Percentiles rank a stretch among this genome's conserved stretches.
Conservation (phyloP, 1,139 yeast species). For the Tardiomyces digboiensis region DNA sequence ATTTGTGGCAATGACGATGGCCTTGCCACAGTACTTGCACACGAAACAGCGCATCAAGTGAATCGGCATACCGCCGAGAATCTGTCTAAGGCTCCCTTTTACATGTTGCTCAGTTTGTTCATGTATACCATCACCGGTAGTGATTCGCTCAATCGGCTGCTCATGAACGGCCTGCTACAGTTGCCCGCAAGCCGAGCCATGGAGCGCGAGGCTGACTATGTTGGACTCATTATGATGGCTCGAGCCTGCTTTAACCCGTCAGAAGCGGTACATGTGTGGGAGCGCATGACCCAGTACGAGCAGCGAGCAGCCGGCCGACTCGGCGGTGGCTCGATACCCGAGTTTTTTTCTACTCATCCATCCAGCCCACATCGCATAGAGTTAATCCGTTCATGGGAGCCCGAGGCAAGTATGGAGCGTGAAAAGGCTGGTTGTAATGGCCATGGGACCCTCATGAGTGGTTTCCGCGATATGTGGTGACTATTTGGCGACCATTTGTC, state of each 20-base stretch:
- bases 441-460: neutral
- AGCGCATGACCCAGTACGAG: slow-evolving; percentile 65
- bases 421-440: slow-evolving; percentile 13
- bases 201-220: slow-evolving; percentile 95
- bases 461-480: neutral
- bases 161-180: slow-evolving; percentile 51
- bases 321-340: slow-evolving; percentile 29
- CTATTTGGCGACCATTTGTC: no score
- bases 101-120: slow-evolving; percentile 40
- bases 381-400: slow-evolving; percentile 65
- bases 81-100: slow-evolving; percentile 36
- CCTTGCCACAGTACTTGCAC: slow-evolving; percentile 85
- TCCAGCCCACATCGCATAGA: slow-evolving; percentile 62
- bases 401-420: slow-evolving; percentile 41
- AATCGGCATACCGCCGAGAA: slow-evolving; percentile 90
- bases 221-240: slow-evolving; percentile 88
- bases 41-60: slow-evolving; percentile 88
- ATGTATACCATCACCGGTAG: slow-evolving; percentile 45
- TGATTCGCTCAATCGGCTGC: slow-evolving; percentile 40
- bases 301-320: slow-evolving; percentile 17
- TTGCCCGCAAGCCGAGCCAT: slow-evolving; percentile 85
- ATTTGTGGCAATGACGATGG: slow-evolving; percentile 82
- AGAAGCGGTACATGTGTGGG: slow-evolving; percentile 73
- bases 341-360: slow-evolving; percentile 86
- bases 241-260: slow-evolving; percentile 75